These are phyloP conservation scores for Kalmusia sp. DNA, from an alignment of 2,329 filamentous ascomycete species.

Conservation along the genomic window DNA sequence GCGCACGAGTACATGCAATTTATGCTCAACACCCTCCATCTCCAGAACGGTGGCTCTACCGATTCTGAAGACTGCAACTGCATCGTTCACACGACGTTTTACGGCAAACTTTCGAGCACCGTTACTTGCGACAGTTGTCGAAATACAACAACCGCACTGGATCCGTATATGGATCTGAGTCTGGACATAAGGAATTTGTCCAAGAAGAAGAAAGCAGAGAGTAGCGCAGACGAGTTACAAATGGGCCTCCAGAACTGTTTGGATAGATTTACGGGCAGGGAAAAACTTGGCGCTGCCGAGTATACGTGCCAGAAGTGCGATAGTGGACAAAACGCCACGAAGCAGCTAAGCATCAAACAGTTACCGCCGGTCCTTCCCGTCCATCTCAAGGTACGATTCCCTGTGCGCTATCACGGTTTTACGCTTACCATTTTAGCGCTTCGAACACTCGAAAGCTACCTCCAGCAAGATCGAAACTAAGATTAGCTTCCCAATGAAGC, in stretches of 20 bases:
- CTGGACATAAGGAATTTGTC: slow-evolving; percentile 80
- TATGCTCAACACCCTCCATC: slow-evolving; percentile 88
- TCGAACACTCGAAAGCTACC: slow-evolving; percentile 77
- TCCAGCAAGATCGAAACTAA: slow-evolving; percentile 88
- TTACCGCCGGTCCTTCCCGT: slow-evolving; percentile 89
- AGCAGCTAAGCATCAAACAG: slow-evolving; percentile 83
- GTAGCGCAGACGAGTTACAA: slow-evolving; percentile 35
- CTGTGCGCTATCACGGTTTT: no score
- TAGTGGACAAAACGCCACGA: slow-evolving; percentile 76
- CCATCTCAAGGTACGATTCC: slow-evolving; percentile 77
- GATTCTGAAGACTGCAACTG: slow-evolving; percentile 71
- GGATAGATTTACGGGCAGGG: slow-evolving; percentile 84
- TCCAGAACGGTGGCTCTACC: slow-evolving; percentile 69
- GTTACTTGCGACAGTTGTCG: slow-evolving; percentile 90
- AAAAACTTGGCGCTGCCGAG: slow-evolving; percentile 76
- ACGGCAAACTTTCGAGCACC: slow-evolving; percentile 87
- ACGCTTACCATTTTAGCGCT: slow-evolving; percentile 58
- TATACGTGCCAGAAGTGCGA: slow-evolving; percentile 87
- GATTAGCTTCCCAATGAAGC: slow-evolving; percentile 82
- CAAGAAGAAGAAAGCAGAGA: slow-evolving; percentile 68
- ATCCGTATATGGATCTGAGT: slow-evolving; percentile 90
- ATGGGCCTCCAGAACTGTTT: slow-evolving; percentile 67
- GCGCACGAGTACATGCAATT: slow-evolving; percentile 98
- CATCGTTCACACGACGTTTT: slow-evolving; percentile 93
- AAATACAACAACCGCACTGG: slow-evolving; percentile 80